Evolutionary conservation across 2,329 filamentous ascomycete species (phyloP).

Genomic region (Trichoderma afroharzianum): DNA sequence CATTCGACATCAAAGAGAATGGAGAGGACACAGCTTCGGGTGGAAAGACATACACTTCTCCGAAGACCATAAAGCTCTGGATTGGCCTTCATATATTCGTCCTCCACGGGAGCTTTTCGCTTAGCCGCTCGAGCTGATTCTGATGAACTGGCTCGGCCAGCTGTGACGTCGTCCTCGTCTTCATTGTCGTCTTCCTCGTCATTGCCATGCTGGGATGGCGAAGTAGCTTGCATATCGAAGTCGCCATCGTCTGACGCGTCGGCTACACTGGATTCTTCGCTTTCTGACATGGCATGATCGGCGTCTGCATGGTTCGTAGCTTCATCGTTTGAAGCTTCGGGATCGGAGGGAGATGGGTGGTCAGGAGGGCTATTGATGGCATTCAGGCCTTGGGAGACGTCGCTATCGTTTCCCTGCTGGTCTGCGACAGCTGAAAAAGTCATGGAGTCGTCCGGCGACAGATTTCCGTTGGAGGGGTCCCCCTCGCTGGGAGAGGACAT

Average conservation of each 20-base stretch:
- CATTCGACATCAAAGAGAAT: background rate
- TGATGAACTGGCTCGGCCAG: constrained; percentile 63
- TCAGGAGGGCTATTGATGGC: constrained; percentile 56
- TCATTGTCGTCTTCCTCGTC: constrained; percentile 33
- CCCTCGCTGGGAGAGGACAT: constrained; percentile 61
- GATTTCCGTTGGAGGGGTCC: constrained; percentile 64
- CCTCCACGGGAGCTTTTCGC: constrained; percentile 65
- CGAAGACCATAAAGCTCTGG: constrained; percentile 92
- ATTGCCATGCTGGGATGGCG: constrained; percentile 42
- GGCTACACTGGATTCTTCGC: constrained; percentile 47
- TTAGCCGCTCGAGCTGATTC: constrained; percentile 68
- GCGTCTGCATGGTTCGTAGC: constrained; percentile 39
- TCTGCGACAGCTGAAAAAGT: constrained; percentile 38
- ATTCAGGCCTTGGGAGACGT: constrained; percentile 59
- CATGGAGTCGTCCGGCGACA: constrained; percentile 51
- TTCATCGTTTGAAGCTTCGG: constrained; percentile 40
- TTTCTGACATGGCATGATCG: constrained; percentile 41
- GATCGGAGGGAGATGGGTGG: constrained; percentile 42
- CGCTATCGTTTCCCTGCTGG: constrained; percentile 54
- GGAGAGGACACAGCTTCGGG: background rate
- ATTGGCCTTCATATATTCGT: constrained; percentile 84
- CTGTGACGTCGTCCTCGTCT: constrained; percentile 37
- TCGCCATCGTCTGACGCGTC: constrained; percentile 67
- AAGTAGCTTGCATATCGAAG: constrained; percentile 68
- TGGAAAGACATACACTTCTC: constrained; percentile 67